Evolutionary conservation across 2,329 filamentous ascomycete genomes (phyloP).

Genomic region (Beauveria rudraprayagi): DNA sequence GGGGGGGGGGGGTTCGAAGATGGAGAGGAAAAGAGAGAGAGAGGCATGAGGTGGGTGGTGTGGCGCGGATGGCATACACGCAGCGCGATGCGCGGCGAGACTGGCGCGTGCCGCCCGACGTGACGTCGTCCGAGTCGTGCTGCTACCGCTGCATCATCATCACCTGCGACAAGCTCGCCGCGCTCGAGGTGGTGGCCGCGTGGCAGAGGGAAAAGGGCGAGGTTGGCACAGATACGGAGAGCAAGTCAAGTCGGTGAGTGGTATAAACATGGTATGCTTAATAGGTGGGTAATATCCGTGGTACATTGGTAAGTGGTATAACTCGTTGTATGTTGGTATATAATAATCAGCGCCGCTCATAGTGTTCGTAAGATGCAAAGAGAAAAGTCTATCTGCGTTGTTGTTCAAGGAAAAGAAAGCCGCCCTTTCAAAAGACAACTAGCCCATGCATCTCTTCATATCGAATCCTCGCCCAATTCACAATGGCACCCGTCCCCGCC

Average conservation of each 20-base stretch:
- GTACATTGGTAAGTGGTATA: no score
- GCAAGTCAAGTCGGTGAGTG: no score
- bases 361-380: background rate
- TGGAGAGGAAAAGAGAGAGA: conserved; percentile 30
- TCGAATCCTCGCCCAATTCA: conserved; percentile 28
- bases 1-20: conserved; percentile 34
- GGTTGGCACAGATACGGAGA: no score
- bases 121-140: conserved; percentile 44
- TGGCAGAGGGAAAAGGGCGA: background rate
- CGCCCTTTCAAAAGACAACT: conserved; percentile 21
- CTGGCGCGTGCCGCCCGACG: conserved; percentile 48
- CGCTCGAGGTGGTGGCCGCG: conserved; percentile 26
- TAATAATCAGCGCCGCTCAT: no score
- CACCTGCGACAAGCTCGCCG: conserved; percentile 41
- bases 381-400: background rate
- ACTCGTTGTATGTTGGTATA: no score
- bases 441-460: conserved; percentile 29
- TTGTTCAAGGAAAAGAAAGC: background rate
- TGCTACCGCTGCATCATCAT: conserved; percentile 58
- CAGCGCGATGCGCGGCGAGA: conserved; percentile 45
- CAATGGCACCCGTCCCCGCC: conserved; percentile 20
- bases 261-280: background rate
- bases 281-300: no score
- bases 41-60: conserved; percentile 46
- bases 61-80: conserved; percentile 57